Evolutionary conservation across 345 rosid genomes (phyloP).

Genomic region (Eucalyptus cloeziana): DNA sequence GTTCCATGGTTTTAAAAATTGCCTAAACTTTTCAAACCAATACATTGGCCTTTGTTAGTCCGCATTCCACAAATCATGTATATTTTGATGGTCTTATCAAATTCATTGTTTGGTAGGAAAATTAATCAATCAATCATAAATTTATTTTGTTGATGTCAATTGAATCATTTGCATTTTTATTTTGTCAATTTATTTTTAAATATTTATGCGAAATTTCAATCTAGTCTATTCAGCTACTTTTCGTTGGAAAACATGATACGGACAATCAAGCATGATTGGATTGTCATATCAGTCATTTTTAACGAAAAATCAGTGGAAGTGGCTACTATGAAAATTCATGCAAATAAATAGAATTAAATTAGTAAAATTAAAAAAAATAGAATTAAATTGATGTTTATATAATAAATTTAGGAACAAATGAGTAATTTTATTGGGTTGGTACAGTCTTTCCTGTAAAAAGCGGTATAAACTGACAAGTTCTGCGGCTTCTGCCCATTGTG

Average conservation of each 20-base stretch:
- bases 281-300: background rate
- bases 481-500: background rate
- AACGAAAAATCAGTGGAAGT: background rate
- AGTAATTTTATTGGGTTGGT: background rate
- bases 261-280: accelerated
- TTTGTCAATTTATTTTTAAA: background rate
- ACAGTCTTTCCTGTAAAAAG: background rate
- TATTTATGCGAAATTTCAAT: accelerated
- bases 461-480: background rate
- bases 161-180: background rate
- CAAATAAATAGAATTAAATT: background rate
- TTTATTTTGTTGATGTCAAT: accelerated
- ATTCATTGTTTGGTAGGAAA: accelerated
- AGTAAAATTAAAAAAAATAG: background rate
- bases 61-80: background rate
- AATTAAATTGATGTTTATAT: background rate
- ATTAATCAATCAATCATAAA: background rate
- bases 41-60: background rate
- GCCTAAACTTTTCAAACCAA: background rate
- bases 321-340: background rate
- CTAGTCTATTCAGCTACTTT: background rate
- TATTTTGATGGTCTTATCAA: background rate
- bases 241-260: accelerated
- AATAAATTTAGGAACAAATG: background rate
- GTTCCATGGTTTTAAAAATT: background rate